A percentile compares a stretch with the other conserved stretches of the same genome.
phyloP scores from a whole-genome alignment of 164 flowering plant genomes.

The Nelumbo lutea region DNA sequence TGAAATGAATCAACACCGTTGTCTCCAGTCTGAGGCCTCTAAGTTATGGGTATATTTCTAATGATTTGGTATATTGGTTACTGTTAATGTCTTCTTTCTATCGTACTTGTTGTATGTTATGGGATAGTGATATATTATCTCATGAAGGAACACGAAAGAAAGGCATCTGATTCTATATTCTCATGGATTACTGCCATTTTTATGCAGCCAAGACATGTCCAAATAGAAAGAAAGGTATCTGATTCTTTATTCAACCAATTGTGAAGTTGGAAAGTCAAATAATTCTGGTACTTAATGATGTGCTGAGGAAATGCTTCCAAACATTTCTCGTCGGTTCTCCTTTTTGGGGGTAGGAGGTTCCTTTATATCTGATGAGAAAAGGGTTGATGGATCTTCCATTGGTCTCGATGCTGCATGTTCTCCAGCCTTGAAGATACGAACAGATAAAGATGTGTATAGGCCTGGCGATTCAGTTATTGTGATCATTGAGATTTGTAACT shows the following conservation, averaged over 20 bases:
- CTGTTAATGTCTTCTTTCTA: too few species aligned
- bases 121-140: too few species aligned
- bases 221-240: background rate
- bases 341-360: constrained; percentile 49
- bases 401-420: constrained; percentile 13
- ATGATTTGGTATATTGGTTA: too few species aligned
- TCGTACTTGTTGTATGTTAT: too few species aligned
- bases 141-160: too few species aligned
- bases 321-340: constrained; percentile 39
- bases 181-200: too few species aligned
- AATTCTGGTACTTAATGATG: background rate
- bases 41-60: too few species aligned
- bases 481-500: constrained; percentile 48
- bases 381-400: constrained; percentile 1
- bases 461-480: constrained; percentile 72
- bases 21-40: too few species aligned
- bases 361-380: constrained; percentile 13
- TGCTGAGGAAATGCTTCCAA: constrained; percentile 28
- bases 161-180: too few species aligned
- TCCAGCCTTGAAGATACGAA: constrained; percentile 47
- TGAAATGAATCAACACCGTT: too few species aligned
- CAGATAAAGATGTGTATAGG: constrained; percentile 73
- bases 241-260: background rate
- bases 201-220: too few species aligned
- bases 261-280: background rate